phyloP scores from a whole-genome alignment of 306 rosid genomes.

The Rosa chinensis region DNA sequence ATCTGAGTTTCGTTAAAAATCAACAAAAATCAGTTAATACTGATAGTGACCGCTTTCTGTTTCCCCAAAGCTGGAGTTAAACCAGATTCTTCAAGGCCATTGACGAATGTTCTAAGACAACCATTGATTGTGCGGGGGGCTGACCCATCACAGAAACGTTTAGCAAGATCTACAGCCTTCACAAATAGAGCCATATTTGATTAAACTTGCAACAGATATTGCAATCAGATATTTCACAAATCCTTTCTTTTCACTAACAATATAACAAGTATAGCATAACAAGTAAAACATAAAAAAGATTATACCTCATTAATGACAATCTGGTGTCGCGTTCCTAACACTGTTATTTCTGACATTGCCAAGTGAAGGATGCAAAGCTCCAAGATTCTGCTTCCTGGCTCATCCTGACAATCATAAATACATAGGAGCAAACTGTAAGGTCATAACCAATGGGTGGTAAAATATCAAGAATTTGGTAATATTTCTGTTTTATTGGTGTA shows the following conservation, averaged over 20 bases:
- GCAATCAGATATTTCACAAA: background rate
- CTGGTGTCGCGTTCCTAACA: constrained; percentile 69
- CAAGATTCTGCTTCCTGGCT: constrained; percentile 78
- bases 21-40: background rate
- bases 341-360: constrained; percentile 87
- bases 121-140: constrained; percentile 94
- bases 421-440: background rate
- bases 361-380: constrained; percentile 93
- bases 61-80: constrained; percentile 21
- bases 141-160: constrained; percentile 93
- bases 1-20: background rate
- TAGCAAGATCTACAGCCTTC: constrained; percentile 94
- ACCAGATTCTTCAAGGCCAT: constrained; percentile 38
- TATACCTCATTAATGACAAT: constrained; percentile 87
- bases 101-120: constrained; percentile 72
- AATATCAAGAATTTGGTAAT: background rate
- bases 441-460: background rate
- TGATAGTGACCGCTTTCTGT: constrained; percentile 20
- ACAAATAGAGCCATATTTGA: constrained; percentile 23
- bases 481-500: background rate
- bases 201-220: background rate
- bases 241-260: background rate
- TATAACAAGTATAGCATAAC: background rate
- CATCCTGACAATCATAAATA: constrained; percentile 40
- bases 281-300: background rate